These are phyloP conservation scores for Globisporangium paddicum DNA, from an alignment of 352 stramenopile species.

Conservation along the genomic window DNA sequence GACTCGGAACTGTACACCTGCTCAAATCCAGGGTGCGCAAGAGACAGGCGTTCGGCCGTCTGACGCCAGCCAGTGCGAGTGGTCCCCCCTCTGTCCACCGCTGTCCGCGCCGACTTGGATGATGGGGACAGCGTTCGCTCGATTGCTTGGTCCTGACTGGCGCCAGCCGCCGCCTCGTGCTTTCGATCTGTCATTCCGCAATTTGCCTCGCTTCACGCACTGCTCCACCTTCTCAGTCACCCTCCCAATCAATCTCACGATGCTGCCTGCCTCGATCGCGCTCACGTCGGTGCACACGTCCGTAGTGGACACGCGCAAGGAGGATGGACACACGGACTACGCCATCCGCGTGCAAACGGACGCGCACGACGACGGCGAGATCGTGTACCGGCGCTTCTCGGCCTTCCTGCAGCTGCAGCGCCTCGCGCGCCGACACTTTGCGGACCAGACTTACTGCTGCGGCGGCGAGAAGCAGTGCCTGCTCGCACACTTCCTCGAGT, in stretches of 20 bases:
- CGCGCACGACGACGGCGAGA: constrained; percentile 42
- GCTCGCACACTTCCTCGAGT: constrained; percentile 59
- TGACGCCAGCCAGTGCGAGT: constrained; percentile 4
- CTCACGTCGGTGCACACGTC: constrained; percentile 52
- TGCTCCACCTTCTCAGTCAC: background rate
- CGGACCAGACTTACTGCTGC: constrained; percentile 59
- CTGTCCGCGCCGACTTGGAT: background rate
- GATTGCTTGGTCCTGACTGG: background rate
- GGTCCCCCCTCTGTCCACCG: constrained; percentile 5
- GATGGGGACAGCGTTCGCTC: background rate
- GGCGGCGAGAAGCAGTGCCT: constrained; percentile 61
- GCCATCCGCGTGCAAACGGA: constrained; percentile 72
- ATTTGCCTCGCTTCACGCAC: constrained; percentile 9
- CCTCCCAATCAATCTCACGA: constrained; percentile 5
- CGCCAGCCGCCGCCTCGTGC: background rate
- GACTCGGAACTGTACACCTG: constrained; percentile 7
- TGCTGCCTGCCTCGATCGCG: constrained; percentile 34
- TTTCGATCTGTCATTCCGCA: constrained; percentile 3
- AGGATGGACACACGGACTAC: constrained; percentile 80
- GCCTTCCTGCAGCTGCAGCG: constrained; percentile 83
- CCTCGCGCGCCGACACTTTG: constrained; percentile 60
- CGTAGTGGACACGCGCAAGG: constrained; percentile 74
- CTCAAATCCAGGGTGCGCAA: constrained; percentile 3
- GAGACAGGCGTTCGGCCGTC: constrained; percentile 7
- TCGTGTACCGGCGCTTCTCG: constrained; percentile 84